Percentiles rank a stretch among this genome's conserved stretches.
phyloP scores from a whole-genome alignment of 371 early-diverging fungal genomes.

The Entomophthora muscae region DNA sequence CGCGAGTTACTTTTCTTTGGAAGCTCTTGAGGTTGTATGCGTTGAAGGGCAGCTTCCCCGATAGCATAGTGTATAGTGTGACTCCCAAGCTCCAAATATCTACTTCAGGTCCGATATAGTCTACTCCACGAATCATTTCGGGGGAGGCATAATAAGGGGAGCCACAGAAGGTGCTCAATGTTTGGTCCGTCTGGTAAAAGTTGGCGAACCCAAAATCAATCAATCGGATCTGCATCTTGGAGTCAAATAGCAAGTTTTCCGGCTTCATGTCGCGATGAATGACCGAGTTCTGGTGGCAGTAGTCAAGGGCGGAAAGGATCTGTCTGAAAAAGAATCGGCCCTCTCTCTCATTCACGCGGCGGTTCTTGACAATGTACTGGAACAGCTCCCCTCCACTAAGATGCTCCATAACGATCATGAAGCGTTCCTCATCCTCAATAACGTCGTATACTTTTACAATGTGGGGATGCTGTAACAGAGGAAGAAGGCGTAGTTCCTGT shows the following conservation, averaged over 20 bases:
- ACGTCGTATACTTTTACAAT: slow-evolving; percentile 52
- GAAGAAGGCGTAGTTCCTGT: slow-evolving; percentile 81
- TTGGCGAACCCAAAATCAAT: slow-evolving; percentile 96
- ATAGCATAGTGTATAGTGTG: slow-evolving; percentile 83
- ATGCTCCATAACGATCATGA: slow-evolving; percentile 90
- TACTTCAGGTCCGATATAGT: slow-evolving; percentile 87
- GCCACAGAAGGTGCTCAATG: slow-evolving; percentile 87
- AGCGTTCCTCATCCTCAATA: slow-evolving; percentile 55
- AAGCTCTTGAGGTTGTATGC: slow-evolving; percentile 70
- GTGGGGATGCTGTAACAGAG: slow-evolving; percentile 52
- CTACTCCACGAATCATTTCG: slow-evolving; percentile 71
- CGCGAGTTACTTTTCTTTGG: slow-evolving; percentile 76
- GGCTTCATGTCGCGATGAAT: slow-evolving; percentile 88
- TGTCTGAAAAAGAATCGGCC: slow-evolving; percentile 30
- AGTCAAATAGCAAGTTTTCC: slow-evolving; percentile 55
- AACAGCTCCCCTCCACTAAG: slow-evolving; percentile 93
- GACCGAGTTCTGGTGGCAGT: slow-evolving; percentile 66
- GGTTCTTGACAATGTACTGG: slow-evolving; percentile 77
- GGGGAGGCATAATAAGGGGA: slow-evolving; percentile 95
- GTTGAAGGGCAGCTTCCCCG: slow-evolving; percentile 91
- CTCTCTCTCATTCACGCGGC: slow-evolving; percentile 60
- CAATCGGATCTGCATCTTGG: slow-evolving; percentile 15
- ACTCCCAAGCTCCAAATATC: slow-evolving; percentile 95
- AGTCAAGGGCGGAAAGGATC: slow-evolving; percentile 86
- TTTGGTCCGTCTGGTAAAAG: slow-evolving; percentile 58